These are phyloP conservation scores for Aspergillus sclerotialis DNA, from an alignment of 2,329 filamentous ascomycete species.

Conservation along the genomic window DNA sequence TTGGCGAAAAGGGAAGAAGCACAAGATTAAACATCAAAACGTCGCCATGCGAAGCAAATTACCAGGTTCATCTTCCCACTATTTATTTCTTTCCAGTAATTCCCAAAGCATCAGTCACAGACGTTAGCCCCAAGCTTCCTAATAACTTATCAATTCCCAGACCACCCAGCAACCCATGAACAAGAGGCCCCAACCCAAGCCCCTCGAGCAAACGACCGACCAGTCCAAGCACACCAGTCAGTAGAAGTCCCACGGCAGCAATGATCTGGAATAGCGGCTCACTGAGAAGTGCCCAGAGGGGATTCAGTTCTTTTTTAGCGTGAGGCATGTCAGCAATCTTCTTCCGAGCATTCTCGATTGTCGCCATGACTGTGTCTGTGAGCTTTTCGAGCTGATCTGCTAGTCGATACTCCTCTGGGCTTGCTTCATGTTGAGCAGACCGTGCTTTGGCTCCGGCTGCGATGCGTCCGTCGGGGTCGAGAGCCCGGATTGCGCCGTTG, in stretches of 20 bases:
- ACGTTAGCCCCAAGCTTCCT: conserved; percentile 46
- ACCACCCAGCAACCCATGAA: conserved; percentile 68
- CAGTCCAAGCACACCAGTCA: conserved; percentile 75
- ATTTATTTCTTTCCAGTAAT: conserved; percentile 48
- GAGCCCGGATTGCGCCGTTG: conserved; percentile 77
- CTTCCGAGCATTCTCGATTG: conserved; percentile 81
- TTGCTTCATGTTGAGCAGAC: conserved; percentile 65
- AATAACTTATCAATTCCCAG: conserved; percentile 57
- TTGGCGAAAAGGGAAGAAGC: too few relatives aligned
- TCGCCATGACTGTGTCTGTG: conserved; percentile 70
- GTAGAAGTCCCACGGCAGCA: conserved; percentile 74
- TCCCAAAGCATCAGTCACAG: conserved; percentile 32
- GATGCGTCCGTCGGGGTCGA: conserved; percentile 84
- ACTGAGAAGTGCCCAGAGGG: conserved; percentile 65
- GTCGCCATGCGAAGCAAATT: too few relatives aligned
- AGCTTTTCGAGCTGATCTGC: conserved; percentile 81
- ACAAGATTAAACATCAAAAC: too few relatives aligned
- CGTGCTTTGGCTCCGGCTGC: conserved; percentile 78
- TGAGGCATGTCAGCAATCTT: conserved; percentile 87
- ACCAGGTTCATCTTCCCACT: too few relatives aligned
- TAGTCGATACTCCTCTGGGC: conserved; percentile 75
- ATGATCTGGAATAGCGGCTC: conserved; percentile 92
- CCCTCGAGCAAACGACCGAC: conserved; percentile 75
- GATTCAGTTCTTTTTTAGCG: conserved; percentile 90
- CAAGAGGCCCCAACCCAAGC: conserved; percentile 72